A percentile compares a stretch with the other conserved stretches of the same genome.
Conservation (phyloP, 1,139 yeast species). For the Suhomyces ambrosiae region DNA sequence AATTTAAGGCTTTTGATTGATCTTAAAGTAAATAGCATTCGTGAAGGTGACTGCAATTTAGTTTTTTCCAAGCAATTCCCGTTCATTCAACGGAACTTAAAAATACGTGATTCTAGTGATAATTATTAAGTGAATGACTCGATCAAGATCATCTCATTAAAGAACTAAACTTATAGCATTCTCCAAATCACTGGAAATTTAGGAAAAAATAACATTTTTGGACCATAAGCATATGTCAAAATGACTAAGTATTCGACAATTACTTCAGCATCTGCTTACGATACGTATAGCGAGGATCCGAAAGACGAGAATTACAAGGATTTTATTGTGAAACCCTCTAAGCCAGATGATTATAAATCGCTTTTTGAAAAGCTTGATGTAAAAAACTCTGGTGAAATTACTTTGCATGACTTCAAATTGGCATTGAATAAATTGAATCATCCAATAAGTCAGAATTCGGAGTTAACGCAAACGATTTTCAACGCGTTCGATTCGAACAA, state of each 20-base stretch:
- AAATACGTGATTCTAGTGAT: too few relatives aligned
- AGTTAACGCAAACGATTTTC: conserved; percentile 58
- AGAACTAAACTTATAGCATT: too few relatives aligned
- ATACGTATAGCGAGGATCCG: conserved; percentile 3
- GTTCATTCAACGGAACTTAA: too few relatives aligned
- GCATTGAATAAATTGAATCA: conserved; percentile 60
- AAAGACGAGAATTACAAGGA: neutral
- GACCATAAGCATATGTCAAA: too few relatives aligned
- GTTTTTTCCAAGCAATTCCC: too few relatives aligned
- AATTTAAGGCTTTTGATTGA: neutral
- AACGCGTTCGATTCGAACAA: conserved; percentile 58
- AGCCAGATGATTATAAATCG: conserved; percentile 23
- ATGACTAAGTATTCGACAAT: conserved; percentile 13
- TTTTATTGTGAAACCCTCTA: conserved; percentile 13
- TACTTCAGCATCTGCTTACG: conserved; percentile 16
- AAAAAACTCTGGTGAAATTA: conserved; percentile 55
- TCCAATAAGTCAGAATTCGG: conserved; percentile 68
- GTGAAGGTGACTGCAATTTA: too few relatives aligned
- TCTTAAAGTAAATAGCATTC: too few relatives aligned
- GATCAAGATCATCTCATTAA: neutral
- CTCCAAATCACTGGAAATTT: too few relatives aligned
- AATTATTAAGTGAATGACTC: neutral
- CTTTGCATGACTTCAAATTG: conserved; percentile 53
- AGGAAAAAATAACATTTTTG: too few relatives aligned
- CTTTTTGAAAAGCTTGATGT: conserved; percentile 55